phyloP scores from a whole-genome alignment of 805 yeast species.

The Nakazawaea populi region DNA sequence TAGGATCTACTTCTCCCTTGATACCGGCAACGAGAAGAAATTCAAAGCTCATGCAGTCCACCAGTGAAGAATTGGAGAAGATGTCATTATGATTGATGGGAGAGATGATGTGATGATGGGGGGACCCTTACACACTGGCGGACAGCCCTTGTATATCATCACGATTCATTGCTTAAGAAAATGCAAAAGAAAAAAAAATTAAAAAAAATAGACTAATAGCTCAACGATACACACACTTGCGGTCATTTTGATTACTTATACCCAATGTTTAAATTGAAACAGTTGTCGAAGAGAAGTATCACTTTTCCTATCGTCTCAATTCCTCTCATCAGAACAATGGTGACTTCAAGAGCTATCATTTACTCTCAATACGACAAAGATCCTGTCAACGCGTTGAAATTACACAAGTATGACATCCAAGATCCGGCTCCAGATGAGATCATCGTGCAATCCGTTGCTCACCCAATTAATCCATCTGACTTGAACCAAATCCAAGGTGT shows the following conservation, averaged over 20 bases:
- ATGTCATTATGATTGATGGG: constrained; percentile 16
- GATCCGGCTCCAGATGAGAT: constrained; percentile 41
- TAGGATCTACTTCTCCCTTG: constrained; percentile 8
- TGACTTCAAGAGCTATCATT: constrained; percentile 53
- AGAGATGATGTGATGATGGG: background rate
- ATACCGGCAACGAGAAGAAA: constrained; percentile 17
- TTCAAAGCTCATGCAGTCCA: constrained; percentile 21
- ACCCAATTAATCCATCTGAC: constrained; percentile 90
- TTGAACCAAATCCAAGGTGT: constrained; percentile 81
- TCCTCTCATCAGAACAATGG: constrained; percentile 5
- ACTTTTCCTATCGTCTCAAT: no score
- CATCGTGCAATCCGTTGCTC: constrained; percentile 64
- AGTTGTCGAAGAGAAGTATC: no score
- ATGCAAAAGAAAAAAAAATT: background rate
- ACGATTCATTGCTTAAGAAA: background rate
- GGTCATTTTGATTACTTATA: no score
- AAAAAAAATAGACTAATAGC: no score
- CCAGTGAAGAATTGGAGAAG: constrained; percentile 25
- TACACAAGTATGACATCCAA: constrained; percentile 43
- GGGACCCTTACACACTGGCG: no score
- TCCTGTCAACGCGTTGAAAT: constrained; percentile 47
- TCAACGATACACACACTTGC: no score
- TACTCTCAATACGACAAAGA: constrained; percentile 60
- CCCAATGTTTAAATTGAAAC: background rate
- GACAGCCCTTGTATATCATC: background rate